Evolutionary conservation across 2,329 filamentous ascomycete species (phyloP), one percentile per base, ranked within the genome.

Genomic region (Diaporthe ilicicola): DNA sequence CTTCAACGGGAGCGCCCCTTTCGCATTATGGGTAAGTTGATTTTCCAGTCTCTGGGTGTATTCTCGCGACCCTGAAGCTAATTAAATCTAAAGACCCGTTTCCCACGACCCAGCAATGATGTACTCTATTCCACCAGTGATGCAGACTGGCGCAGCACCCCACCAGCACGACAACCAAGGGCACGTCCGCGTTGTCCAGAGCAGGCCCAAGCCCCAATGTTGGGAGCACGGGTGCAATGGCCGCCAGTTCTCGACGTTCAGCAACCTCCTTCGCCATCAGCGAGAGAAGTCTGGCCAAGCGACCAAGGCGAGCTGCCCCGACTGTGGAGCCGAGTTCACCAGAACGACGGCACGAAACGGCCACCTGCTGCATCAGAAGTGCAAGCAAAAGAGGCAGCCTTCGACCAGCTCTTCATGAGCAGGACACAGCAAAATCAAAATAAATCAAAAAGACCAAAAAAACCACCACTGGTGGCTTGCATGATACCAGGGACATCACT

Each of bases 181-280:
- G 53, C 84, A 90, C 74, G 90, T 93, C 48, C 87, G 93, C 71
- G 89, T 94, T 19, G 87, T 94, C 22, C 92, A 93, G 79, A 91
- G 90, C 76, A 89, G 93, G 74, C 94, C 94, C n/a, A 97, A 97
- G 83, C 94, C 95, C 55, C 94, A 97, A 79, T 98, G 95, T 82
- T 98, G 94, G 93, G 95, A 98, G 73, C 95, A 98, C 78, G 95
- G 95, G 13, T 98, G 95, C 85, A 97, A 98, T 77, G 95, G 95
- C 24, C 91, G 95, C 37, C 93, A 97, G 78, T 98, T 98, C 79
- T 97, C 94, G 22, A 98, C 95, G 4, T 98, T 98, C 79, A 97
- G 94, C 88, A 98, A 98, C 79, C 88, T 98, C 4, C 85, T 98
- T 46, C 89, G 95, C 73, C 95, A 98, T 80, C 95, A 98, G 81